A percentile compares a stretch with the other conserved stretches of the same genome.
These are phyloP conservation scores for Trichoderma virens DNA, from an alignment of 495 filamentous ascomycete species.

Conservation along the genomic window DNA sequence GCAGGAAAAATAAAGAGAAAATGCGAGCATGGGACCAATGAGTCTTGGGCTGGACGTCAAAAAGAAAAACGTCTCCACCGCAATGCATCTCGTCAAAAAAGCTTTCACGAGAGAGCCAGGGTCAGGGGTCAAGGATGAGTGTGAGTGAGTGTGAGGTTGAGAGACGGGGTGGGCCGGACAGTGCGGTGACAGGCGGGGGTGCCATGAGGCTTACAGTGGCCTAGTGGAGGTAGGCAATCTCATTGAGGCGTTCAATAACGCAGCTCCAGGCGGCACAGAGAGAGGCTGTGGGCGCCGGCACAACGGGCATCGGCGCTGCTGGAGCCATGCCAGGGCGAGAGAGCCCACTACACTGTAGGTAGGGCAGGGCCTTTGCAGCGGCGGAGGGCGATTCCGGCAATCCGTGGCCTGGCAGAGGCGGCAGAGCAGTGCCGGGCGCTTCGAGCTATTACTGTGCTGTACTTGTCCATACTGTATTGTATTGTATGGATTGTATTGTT, in stretches of 20 bases:
- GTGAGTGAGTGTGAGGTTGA: background rate
- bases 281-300: no score
- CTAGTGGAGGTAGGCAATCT: background rate
- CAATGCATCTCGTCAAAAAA: background rate
- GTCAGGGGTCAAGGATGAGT: background rate
- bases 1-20: background rate
- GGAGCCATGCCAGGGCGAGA: background rate
- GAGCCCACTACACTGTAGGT: background rate
- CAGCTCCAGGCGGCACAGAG: background rate
- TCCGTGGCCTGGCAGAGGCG: background rate
- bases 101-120: background rate
- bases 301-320: background rate
- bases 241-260: no score
- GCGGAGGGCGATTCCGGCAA: background rate
- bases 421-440: no score
- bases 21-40: background rate
- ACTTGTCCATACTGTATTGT: no score
- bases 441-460: no score
- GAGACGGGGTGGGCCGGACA: background rate
- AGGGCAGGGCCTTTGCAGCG: background rate
- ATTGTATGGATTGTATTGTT: no score
- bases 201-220: background rate
- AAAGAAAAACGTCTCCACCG: background rate
- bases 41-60: background rate
- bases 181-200: slow-evolving; percentile 7